phyloP scores from a whole-genome alignment of 2,329 filamentous ascomycete species.

The Capronia epimyces region DNA sequence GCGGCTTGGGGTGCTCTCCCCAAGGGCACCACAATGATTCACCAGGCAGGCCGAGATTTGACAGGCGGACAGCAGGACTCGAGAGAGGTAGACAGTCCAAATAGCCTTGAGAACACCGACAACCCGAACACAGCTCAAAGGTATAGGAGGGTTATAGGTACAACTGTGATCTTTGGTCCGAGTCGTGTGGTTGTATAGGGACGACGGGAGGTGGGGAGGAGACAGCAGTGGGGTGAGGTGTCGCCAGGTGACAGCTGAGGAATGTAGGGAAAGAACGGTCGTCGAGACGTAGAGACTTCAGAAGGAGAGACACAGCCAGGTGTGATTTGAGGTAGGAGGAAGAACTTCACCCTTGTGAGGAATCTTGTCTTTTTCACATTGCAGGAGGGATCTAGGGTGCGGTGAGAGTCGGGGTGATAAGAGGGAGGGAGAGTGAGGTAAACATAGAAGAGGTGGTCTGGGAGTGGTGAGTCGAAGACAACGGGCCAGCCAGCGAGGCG shows the following conservation, averaged over 20 bases:
- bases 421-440: slow-evolving; percentile 3
- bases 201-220: slow-evolving; percentile 8
- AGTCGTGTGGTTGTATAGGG: slow-evolving; percentile 7
- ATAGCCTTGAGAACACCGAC: slow-evolving; percentile 5
- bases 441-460: slow-evolving; percentile 17
- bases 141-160: slow-evolving; percentile 22
- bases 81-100: neutral
- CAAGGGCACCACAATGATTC: slow-evolving; percentile 14
- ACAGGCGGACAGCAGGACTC: slow-evolving; percentile 3
- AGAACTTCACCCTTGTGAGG: slow-evolving; percentile 16
- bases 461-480: slow-evolving; percentile 1
- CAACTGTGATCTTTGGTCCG: slow-evolving; percentile 8
- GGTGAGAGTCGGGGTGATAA: slow-evolving; percentile 9
- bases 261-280: slow-evolving; percentile 23
- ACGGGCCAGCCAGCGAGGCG: slow-evolving; percentile 12
- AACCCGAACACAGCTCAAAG: slow-evolving; percentile 14
- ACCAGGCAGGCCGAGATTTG: slow-evolving; percentile 6
- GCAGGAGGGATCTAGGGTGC: slow-evolving; percentile 18
- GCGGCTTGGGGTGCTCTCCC: slow-evolving; percentile 3
- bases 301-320: slow-evolving; percentile 25
- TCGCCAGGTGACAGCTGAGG: slow-evolving; percentile 21
- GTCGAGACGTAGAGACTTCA: slow-evolving; percentile 17
- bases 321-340: slow-evolving; percentile 14
- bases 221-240: slow-evolving; percentile 13
- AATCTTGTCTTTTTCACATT: slow-evolving; percentile 21